Conservation (phyloP, 257 asterid genomes). For the Nicotiana sylvestris region DNA sequence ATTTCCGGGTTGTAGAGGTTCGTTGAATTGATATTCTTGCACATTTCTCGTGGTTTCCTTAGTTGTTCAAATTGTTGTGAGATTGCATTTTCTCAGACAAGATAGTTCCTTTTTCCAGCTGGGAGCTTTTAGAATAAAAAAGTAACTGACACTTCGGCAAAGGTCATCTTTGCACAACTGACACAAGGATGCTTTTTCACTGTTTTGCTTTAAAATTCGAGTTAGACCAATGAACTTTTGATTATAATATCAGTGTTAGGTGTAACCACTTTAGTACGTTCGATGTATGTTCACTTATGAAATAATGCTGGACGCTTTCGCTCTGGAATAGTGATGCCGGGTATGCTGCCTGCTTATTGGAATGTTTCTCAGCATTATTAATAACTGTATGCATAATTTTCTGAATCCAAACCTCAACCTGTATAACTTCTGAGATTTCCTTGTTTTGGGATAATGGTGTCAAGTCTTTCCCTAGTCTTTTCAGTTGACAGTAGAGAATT, state of each 20-base stretch:
- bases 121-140: neutral
- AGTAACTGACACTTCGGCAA: neutral
- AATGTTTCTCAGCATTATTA: neutral
- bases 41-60: neutral
- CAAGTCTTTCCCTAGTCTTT: neutral
- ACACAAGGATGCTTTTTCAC: constrained; percentile 14
- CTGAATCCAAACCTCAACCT: constrained; percentile 1
- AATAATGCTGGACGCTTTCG: neutral
- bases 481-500: neutral
- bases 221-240: neutral
- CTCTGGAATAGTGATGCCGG: neutral
- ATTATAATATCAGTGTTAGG: neutral
- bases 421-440: neutral
- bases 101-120: too few relatives aligned
- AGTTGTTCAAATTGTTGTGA: neutral
- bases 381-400: neutral
- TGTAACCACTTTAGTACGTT: neutral
- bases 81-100: too few relatives aligned
- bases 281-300: neutral
- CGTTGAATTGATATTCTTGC: constrained; percentile 13
- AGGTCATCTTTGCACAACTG: constrained; percentile 15
- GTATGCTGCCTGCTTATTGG: neutral
- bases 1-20: constrained; percentile 59
- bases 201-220: neutral
- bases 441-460: neutral